Evolutionary conservation across 192 early-diverging fungal genomes (phyloP).

Genomic region (Backusella tuberculispora): DNA sequence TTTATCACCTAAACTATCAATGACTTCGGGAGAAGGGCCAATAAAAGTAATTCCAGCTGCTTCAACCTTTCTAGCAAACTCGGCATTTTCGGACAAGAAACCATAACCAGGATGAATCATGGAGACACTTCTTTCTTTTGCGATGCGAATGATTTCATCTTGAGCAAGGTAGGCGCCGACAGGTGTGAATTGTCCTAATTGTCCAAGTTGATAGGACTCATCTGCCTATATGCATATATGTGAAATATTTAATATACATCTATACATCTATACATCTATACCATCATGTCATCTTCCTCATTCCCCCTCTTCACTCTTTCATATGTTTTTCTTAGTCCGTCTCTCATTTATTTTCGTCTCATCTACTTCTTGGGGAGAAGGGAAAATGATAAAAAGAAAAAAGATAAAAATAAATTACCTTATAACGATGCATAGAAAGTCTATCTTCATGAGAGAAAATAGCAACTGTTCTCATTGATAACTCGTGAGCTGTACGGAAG

Average conservation of each 20-base stretch:
- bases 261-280: background rate
- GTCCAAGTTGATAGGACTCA: constrained; percentile 93
- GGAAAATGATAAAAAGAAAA: too few species aligned
- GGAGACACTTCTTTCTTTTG: constrained; percentile 71
- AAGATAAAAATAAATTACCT: constrained; percentile 49
- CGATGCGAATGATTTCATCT: constrained; percentile 91
- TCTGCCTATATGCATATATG: constrained; percentile 68
- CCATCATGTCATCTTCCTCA: background rate
- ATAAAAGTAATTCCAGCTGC: constrained; percentile 89
- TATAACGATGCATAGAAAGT: constrained; percentile 90
- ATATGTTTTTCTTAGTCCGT: background rate
- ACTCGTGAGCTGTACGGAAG: constrained; percentile 91
- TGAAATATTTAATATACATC: background rate
- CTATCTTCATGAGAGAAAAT: constrained; percentile 92
- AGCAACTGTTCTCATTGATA: constrained; percentile 87
- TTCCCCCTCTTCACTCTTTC: background rate
- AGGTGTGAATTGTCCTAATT: constrained; percentile 76
- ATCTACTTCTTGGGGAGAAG: background rate
- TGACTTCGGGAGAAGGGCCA: constrained; percentile 81
- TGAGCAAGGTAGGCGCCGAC: constrained; percentile 94
- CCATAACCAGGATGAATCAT: constrained; percentile 97
- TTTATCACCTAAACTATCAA: constrained; percentile 92
- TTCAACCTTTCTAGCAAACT: constrained; percentile 86
- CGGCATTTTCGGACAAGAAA: constrained; percentile 91
- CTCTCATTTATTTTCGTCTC: background rate